Evolutionary conservation across 768 basidiomycete genomes (phyloP).

Genomic region (Pisolithus marmoratus): DNA sequence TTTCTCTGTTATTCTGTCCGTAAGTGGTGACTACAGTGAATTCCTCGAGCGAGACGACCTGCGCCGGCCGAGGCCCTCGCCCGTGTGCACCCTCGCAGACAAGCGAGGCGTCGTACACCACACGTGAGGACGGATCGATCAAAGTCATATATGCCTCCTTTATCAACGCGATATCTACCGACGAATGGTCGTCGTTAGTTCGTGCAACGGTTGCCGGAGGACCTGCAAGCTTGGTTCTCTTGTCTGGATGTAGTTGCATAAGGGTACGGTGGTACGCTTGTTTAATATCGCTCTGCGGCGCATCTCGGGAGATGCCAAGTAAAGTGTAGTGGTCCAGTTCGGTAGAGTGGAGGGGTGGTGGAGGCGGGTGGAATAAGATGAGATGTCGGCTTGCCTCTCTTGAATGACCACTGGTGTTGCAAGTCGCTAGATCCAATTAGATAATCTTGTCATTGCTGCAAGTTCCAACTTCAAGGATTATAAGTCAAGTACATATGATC

Average conservation of each 20-base stretch:
- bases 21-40: conserved; percentile 33
- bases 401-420: too few relatives aligned
- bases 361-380: too few relatives aligned
- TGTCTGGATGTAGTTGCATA: conserved; percentile 62
- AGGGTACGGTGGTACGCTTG: conserved; percentile 64
- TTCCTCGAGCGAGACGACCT: conserved; percentile 73
- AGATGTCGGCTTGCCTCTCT: too few relatives aligned
- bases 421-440: too few relatives aligned
- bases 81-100: conserved; percentile 4
- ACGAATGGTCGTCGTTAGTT: conserved; percentile 13
- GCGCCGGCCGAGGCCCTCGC: conserved; percentile 61
- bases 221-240: conserved; percentile 19
- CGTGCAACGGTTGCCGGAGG: conserved; percentile 12
- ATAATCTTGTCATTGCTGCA: too few relatives aligned
- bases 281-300: conserved; percentile 55
- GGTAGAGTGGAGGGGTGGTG: neutral
- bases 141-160: conserved; percentile 66
- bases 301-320: conserved; percentile 46
- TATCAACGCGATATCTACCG: conserved; percentile 48
- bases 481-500: too few relatives aligned
- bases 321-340: conserved; percentile 52
- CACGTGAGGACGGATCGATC: conserved; percentile 42
- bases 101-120: conserved; percentile 41
- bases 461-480: too few relatives aligned
- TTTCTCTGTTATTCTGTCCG: conserved; percentile 26